Evolutionary conservation across 2,329 filamentous ascomycete species (phyloP).

Genomic region (Diaporthe citri): DNA sequence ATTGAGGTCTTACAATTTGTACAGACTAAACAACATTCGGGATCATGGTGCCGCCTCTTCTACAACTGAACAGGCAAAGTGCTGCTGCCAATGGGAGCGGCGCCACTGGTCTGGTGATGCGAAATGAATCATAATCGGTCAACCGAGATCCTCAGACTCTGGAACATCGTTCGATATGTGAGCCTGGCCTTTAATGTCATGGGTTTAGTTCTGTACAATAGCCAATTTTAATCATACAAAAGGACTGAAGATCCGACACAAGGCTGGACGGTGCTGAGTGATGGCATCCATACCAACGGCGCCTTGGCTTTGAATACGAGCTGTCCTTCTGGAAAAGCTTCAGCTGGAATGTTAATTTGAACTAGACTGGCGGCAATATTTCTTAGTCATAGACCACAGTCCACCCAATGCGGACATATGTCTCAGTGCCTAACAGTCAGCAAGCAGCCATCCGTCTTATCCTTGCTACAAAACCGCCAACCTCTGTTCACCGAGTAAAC

Average conservation of each 20-base stretch:
- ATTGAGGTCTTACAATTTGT: not conserved
- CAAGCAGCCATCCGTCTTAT: too few relatives aligned
- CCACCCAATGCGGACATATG: too few relatives aligned
- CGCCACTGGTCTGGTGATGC: too few relatives aligned
- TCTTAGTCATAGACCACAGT: too few relatives aligned
- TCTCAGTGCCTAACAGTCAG: too few relatives aligned
- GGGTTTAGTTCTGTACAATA: not conserved
- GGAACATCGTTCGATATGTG: not conserved
- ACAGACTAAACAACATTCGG: not conserved
- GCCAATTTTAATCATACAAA: not conserved
- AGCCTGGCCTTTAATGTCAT: not conserved
- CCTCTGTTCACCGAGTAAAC: too few relatives aligned
- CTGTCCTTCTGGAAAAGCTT: too few relatives aligned
- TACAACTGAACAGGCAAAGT: too few relatives aligned
- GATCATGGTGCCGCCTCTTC: not conserved
- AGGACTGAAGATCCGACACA: not conserved
- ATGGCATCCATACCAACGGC: not conserved
- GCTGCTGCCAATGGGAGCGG: too few relatives aligned
- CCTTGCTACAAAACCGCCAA: too few relatives aligned
- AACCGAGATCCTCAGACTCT: not conserved
- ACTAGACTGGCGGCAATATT: too few relatives aligned
- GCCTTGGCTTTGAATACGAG: not conserved
- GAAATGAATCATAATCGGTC: not conserved
- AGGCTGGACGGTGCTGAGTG: not conserved
- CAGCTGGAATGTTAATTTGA: too few relatives aligned